Conservation (phyloP, 2,329 filamentous ascomycete species). For the Diaporthe ilicicola region DNA sequence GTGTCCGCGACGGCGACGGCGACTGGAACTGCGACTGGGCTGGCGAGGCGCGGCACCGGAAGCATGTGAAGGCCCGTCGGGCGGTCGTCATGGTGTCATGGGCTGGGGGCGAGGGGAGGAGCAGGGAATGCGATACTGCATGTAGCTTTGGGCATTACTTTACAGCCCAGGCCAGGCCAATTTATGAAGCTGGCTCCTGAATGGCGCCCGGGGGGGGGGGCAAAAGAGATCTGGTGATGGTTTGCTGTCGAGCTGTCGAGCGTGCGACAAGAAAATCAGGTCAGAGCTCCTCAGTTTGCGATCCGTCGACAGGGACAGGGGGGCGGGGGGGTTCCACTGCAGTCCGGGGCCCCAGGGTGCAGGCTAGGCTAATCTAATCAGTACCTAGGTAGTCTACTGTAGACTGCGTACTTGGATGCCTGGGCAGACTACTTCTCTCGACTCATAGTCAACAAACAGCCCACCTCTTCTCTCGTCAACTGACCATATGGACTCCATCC, state of each 20-base stretch:
- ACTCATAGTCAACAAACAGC: background rate
- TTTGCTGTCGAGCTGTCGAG: background rate
- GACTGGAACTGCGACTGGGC: background rate
- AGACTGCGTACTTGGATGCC: background rate
- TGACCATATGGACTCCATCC: background rate
- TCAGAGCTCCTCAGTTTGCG: conserved; percentile 5
- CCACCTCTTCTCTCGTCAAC: background rate
- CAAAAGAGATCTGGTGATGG: conserved; percentile 1
- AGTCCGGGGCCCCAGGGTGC: conserved; percentile 8
- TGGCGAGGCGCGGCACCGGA: conserved; percentile 26
- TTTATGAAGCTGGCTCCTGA: background rate
- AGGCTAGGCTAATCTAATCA: background rate
- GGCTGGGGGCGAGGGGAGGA: background rate
- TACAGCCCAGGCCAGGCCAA: background rate
- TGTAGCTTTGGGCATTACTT: background rate
- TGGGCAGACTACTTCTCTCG: background rate
- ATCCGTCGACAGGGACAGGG: conserved; percentile 6
- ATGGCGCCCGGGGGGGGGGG: background rate
- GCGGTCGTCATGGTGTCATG: conserved; percentile 31
- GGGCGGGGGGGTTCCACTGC: background rate
- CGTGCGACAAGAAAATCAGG: conserved; percentile 3
- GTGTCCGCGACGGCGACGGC: background rate
- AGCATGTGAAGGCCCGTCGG: conserved; percentile 32
- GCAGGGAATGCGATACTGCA: background rate
- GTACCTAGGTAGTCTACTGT: no score